These are phyloP conservation scores for Trypanosomatidae sp. DNA, from an alignment of 208 protist species.

Conservation along the genomic window DNA sequence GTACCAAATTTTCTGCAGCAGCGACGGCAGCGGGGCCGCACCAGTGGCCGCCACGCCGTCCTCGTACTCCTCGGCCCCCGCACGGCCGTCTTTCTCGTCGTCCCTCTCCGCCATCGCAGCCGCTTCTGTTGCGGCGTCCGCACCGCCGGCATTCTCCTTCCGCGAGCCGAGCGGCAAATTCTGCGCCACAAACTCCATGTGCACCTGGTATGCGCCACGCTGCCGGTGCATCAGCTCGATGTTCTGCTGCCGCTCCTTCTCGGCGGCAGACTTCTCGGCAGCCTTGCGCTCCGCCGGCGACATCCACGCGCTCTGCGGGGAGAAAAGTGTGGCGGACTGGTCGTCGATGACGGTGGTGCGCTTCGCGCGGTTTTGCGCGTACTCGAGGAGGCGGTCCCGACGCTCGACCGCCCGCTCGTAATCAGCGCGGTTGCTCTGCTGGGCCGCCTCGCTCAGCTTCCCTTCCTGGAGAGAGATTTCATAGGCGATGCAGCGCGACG, in stretches of 20 bases:
- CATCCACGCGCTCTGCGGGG: conserved; percentile 81
- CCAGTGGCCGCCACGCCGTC: conserved; percentile 23
- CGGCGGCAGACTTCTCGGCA: conserved; percentile 46
- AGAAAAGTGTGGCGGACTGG: conserved; percentile 70
- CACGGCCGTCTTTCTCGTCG: conserved; percentile 9
- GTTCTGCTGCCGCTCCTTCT: conserved; percentile 48
- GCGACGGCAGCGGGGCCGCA: conserved; percentile 57
- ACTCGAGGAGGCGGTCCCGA: conserved; percentile 78
- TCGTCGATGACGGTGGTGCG: conserved; percentile 88
- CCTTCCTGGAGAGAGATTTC: conserved; percentile 83
- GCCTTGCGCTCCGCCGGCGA: conserved; percentile 52
- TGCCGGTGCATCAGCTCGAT: conserved; percentile 67
- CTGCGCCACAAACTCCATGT: conserved; percentile 81
- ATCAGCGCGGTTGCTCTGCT: conserved; percentile 45
- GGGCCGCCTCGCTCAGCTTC: conserved; percentile 67
- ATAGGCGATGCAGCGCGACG: conserved; percentile 69
- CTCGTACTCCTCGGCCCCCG: conserved; percentile 10
- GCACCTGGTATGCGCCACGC: conserved; percentile 64
- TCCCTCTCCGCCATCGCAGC: not conserved
- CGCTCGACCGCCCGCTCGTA: conserved; percentile 71
- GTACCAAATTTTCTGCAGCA: conserved; percentile 87
- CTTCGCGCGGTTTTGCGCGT: conserved; percentile 66
- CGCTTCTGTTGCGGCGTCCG: not conserved
- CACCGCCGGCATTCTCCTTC: conserved; percentile 24
- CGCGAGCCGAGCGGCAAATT: conserved; percentile 59